phyloP scores from a whole-genome alignment of 2,329 filamentous ascomycete genomes.

The Colletotrichum noveboracense region DNA sequence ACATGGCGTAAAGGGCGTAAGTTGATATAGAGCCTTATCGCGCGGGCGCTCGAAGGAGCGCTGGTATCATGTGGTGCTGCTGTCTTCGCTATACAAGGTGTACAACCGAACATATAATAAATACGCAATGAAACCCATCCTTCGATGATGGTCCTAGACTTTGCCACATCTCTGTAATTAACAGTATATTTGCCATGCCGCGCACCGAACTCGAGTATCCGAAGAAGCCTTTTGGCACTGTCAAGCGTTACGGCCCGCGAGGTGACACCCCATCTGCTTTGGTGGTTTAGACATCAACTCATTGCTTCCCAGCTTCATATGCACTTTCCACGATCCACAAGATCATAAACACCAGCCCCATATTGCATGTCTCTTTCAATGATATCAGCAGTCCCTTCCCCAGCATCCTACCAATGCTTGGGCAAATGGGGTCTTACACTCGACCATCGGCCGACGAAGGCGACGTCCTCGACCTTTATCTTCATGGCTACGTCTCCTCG shows the following conservation, averaged over 20 bases:
- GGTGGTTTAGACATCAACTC: background rate
- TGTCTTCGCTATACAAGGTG: background rate
- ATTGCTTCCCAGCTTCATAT: slow-evolving; percentile 64
- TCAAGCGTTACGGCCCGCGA: slow-evolving; percentile 70
- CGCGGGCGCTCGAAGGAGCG: background rate
- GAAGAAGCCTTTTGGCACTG: slow-evolving; percentile 66
- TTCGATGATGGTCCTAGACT: background rate
- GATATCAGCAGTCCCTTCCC: slow-evolving; percentile 71
- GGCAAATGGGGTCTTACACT: slow-evolving; percentile 77
- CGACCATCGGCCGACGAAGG: slow-evolving; percentile 62
- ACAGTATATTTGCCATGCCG: slow-evolving; percentile 38
- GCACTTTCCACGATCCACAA: slow-evolving; percentile 74
- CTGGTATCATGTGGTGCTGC: background rate
- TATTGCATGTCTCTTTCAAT: slow-evolving; percentile 83
- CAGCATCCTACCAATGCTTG: slow-evolving; percentile 83
- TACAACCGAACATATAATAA: background rate
- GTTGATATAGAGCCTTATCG: background rate
- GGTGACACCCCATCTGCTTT: slow-evolving; percentile 46
- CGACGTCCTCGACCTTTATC: slow-evolving; percentile 76
- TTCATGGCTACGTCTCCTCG: slow-evolving; percentile 84
- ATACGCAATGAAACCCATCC: background rate
- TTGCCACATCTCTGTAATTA: background rate
- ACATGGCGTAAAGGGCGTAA: background rate
- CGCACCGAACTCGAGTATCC: slow-evolving; percentile 61
- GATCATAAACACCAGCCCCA: slow-evolving; percentile 75